Evolutionary conservation across 1,139 yeast genomes (phyloP).

Genomic region (Candida buenavistaensis): DNA sequence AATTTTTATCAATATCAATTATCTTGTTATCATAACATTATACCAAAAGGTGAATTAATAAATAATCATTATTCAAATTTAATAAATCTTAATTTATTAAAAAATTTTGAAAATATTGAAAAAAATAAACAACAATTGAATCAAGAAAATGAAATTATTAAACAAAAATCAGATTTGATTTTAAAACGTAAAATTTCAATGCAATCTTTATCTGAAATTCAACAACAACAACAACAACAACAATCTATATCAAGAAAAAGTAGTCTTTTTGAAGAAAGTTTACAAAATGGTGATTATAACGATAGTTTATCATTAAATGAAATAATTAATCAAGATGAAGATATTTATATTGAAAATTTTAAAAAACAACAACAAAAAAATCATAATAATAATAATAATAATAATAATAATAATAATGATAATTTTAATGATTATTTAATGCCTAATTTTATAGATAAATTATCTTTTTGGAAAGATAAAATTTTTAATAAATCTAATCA

Average conservation of each 20-base stretch:
- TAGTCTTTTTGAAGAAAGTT: constrained; percentile 13
- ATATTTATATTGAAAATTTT: constrained; percentile 1
- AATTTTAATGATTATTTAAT: not conserved
- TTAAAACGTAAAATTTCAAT: constrained; percentile 37
- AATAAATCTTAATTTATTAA: constrained; percentile 38
- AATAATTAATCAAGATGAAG: constrained; percentile 5
- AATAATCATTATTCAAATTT: constrained; percentile 42
- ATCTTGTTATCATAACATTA: constrained; percentile 41
- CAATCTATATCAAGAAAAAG: constrained; percentile 14
- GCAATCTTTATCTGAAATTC: constrained; percentile 20
- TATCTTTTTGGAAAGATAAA: constrained; percentile 14
- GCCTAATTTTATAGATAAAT: constrained; percentile 11
- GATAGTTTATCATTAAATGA: constrained; percentile 5
- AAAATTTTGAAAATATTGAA: constrained; percentile 39
- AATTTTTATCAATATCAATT: constrained; percentile 40
- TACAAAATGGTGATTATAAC: constrained; percentile 14
- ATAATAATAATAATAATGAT: not conserved
- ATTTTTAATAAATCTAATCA: constrained; percentile 7
- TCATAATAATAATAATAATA: constrained; percentile 1
- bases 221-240: constrained; percentile 10
- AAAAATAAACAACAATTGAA: constrained; percentile 29
- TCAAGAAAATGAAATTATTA: constrained; percentile 30
- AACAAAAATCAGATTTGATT: constrained; percentile 33
- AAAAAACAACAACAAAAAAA: constrained; percentile 3
- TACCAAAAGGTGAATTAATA: constrained; percentile 27